Evolutionary conservation across 225 moss, liverwort and hornwort species (phyloP), one percentile per base, ranked within the genome.

Genomic region (Physcomitrium patens): DNA sequence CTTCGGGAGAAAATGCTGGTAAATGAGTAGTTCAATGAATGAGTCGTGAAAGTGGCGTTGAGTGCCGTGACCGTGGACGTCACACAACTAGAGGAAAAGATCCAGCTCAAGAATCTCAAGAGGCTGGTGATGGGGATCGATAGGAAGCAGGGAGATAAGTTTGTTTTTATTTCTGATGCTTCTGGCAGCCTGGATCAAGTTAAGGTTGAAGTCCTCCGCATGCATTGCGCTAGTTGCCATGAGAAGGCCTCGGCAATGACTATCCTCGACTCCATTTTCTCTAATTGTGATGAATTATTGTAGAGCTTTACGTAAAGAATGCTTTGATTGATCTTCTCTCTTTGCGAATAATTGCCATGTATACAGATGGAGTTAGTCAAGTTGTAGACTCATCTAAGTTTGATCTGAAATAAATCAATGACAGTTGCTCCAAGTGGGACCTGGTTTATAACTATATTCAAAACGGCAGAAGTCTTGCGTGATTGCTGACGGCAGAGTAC

Each of bases 161-260:
- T 82, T 26, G 54, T 79, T 19, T 0, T 79, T 20, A 13, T 71
- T 7, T 71, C 79, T 3, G 27, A 76, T 14, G 42, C 67, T 7
- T 18, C 8, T 2, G 63, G 61, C 8, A 3, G 1, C 9, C 12
- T 6, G n/a, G 7, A 53, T 13, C 73, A 37, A 37, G 31, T 37
- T 37, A 37, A 7, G 5, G 31, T 37, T 7, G 31, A 37, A 37
- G 7, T 4, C 31, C 0, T 37, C 7, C 5, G 7, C 31, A 37
- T 37, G 31, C n/a, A 4, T 37, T 37, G 31, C 7, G 31, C 5
- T 37, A 4, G 31, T 37, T 37, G 31, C 7, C 7, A 4, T 7
- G 31, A 37, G 31, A 37, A 37, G 31, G 31, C 31, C 31, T 37
- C 1, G 31, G 4, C 7, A 4, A 37, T 37, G 31, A 37, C 31